Evolutionary conservation across 1,139 yeast genomes (phyloP).

Genomic region (Entelexis paramagnoliae): DNA sequence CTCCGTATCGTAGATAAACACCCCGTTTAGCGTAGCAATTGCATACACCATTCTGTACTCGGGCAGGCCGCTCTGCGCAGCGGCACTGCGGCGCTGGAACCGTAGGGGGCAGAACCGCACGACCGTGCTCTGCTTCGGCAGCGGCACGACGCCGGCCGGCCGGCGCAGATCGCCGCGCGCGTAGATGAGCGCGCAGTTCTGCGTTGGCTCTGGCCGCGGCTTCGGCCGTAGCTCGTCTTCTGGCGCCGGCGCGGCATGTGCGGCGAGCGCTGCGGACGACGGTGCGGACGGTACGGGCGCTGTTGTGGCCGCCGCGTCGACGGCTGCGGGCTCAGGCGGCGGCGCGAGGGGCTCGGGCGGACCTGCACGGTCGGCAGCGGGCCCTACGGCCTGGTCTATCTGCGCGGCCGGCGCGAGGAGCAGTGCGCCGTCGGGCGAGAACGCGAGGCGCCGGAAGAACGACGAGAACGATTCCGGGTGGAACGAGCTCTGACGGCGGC

Average conservation of each 20-base stretch:
- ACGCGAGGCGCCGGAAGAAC: conserved; percentile 72
- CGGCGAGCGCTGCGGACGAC: too few relatives aligned
- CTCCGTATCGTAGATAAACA: conserved; percentile 72
- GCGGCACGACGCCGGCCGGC: conserved; percentile 70
- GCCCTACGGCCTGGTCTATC: conserved; percentile 3
- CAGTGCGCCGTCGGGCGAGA: conserved; percentile 82
- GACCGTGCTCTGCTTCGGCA: conserved; percentile 78
- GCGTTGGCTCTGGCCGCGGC: neutral
- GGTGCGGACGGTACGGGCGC: too few relatives aligned
- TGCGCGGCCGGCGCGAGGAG: conserved; percentile 74
- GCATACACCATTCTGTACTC: conserved; percentile 74
- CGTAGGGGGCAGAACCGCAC: conserved; percentile 62
- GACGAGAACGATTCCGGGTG: conserved; percentile 83
- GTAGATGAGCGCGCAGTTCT: conserved; percentile 64
- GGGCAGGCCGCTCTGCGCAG: neutral
- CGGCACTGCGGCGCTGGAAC: conserved; percentile 26
- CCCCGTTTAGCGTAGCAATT: conserved; percentile 85
- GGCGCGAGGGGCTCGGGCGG: too few relatives aligned
- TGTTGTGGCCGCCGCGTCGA: too few relatives aligned
- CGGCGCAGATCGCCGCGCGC: conserved; percentile 39
- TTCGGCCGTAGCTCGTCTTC: too few relatives aligned
- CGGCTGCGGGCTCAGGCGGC: too few relatives aligned
- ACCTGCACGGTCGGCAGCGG: too few relatives aligned
- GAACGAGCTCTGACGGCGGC: conserved; percentile 11
- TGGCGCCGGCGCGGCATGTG: neutral